phyloP scores from a whole-genome alignment of 2,329 filamentous ascomycete species.

The Xylariaceae sp. region DNA sequence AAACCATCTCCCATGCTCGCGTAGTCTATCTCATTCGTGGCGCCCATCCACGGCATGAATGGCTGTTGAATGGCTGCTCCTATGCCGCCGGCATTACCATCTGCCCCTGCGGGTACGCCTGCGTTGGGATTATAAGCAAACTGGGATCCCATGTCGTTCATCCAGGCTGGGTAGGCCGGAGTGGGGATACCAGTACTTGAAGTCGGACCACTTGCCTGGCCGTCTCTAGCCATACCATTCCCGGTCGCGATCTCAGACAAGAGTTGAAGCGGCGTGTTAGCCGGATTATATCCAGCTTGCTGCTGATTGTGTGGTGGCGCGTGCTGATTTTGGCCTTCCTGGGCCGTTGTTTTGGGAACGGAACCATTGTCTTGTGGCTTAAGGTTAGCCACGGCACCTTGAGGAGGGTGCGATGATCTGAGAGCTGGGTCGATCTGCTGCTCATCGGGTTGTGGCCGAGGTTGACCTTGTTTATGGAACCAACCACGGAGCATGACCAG shows the following conservation, averaged over 20 bases:
- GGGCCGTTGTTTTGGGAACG: constrained; percentile 5
- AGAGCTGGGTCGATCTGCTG: constrained; percentile 9
- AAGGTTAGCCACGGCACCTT: neutral
- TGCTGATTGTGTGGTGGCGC: constrained; percentile 20
- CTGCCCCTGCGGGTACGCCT: constrained; percentile 9
- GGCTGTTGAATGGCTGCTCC: constrained; percentile 2
- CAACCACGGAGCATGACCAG: constrained; percentile 66
- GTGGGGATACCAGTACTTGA: constrained; percentile 20
- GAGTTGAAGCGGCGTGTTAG: constrained; percentile 52
- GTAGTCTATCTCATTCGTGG: constrained; percentile 34
- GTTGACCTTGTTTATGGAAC: constrained; percentile 53
- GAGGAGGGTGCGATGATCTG: constrained; percentile 3
- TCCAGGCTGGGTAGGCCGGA: constrained; percentile 21
- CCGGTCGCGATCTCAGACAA: constrained; percentile 54
- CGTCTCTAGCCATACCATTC: constrained; percentile 32
- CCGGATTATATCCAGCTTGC: constrained; percentile 29
- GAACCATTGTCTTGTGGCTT: constrained; percentile 1
- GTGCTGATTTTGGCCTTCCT: constrained; percentile 16
- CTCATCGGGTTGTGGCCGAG: constrained; percentile 12
- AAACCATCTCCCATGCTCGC: constrained; percentile 36
- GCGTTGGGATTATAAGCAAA: constrained; percentile 35
- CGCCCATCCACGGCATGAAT: constrained; percentile 29
- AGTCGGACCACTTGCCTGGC: constrained; percentile 12
- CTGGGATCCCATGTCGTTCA: constrained; percentile 20
- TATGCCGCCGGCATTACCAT: constrained; percentile 1